Base-by-base conservation (phyloP, 768 basidiomycete genomes). In the Termitomyces sp. region DNA sequence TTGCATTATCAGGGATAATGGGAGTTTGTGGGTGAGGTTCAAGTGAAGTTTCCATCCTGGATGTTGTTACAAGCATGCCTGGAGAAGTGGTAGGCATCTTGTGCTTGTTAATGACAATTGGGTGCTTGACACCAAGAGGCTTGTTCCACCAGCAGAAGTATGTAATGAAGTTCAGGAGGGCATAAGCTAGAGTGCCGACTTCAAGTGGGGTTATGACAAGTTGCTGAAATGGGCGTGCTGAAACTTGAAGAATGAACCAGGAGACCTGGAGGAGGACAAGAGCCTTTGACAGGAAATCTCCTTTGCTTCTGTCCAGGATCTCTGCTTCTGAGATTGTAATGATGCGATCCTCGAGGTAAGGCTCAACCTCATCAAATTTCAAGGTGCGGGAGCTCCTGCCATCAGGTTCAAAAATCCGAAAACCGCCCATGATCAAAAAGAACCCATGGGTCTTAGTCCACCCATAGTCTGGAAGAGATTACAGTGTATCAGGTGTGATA, bases 131-230 rank as follows among this genome's bases (percentile, higher is more conserved):
- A 48, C 68, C 61, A 11, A 65, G 58, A 11, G 73, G 73, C 50
- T 74, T 74, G 40, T 72, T 57, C 68, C 67, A 71, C 73, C 72
- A 74, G 39, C 67, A 57, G 33, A 56, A 48, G 48, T 74, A 73
- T 33, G 60, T 66, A 39, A 64, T 39, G 15, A 60, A 33, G 44
- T 67, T 71, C 27, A 70, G 53, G 7, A 60, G 29, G 1, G 66
- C 60, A 52, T 62, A 68, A 3, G 62, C 70, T 0, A 70, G 43
- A 5, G 71, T 71, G 16, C 60, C 61, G 10, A 73, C 35, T 56
- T 73, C 72, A 2, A 73, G 54, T 44, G 66, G 62, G 0, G 68
- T 66, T 12, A 73, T 53, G 1, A 50, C 43, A 9, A 71, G 62
- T 40, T 57, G 56, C 38, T 63, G 27, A 9, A 40, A 27, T 11